Evolutionary conservation across 805 yeast genomes (phyloP), one percentile per base, ranked within the genome.

Genomic region (Pichia pseudocactophila): DNA sequence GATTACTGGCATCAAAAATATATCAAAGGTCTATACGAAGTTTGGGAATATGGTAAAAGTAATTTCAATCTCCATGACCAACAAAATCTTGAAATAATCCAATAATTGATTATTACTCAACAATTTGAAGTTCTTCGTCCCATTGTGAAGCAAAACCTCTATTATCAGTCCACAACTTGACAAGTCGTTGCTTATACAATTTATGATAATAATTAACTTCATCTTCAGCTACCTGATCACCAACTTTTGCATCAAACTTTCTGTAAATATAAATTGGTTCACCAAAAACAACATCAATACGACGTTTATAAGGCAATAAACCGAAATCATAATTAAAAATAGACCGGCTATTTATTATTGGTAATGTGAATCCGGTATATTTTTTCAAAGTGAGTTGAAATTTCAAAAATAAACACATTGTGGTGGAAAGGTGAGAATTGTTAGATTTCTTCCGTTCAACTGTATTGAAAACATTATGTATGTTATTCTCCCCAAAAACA

Each of bases 271-370:
- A 44, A 59, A 63, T 41, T 5, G 94, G 89, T 18, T 62, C 64
- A 0, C 94, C 95, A 28, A 78, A 66, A 44, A 85, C 94, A 12
- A 92, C 70, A 48, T 84, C 71, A 42, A 92, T 80, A 2, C 85
- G 85, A 41, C 80, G 74, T 50, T 97, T 70, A 58, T 76, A 89
- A 2, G 98, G 97, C 44, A 92, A 62, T 26, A 92, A 63, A 0
- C 98, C 98, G 64, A 83, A 85, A 57, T 88, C 96, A 54, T 89
- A 85, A 54, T 90, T 86, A 63, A 90, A 89, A 1, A 92, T 69
- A 0, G 97, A 97, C 36, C 97, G 69, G 1, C 96, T 96, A 57
- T 85, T 81, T 64, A 92, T 83, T 38, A 92, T 74, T 1, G 98
- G 98, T 5, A 92, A 55, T 0, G 98, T 89, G 62, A 90, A 90